phyloP scores from a whole-genome alignment of 2,329 filamentous ascomycete genomes.

The Aspergillus sp. region DNA sequence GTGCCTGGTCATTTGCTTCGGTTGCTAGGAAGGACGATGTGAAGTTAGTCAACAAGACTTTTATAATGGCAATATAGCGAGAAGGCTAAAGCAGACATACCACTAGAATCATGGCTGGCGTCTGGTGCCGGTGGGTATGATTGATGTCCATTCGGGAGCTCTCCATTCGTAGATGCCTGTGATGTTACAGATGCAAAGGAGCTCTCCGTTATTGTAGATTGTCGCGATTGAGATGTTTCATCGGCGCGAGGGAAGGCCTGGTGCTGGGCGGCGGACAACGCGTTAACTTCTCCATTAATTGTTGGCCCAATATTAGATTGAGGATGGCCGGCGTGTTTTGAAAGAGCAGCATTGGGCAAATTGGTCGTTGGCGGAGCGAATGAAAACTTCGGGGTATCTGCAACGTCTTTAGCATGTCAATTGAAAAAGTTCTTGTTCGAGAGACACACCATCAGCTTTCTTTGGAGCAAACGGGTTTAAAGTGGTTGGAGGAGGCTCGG shows the following conservation, averaged over 20 bases:
- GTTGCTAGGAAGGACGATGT: constrained; percentile 7
- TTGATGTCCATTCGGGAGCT: background rate
- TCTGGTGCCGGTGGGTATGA: background rate
- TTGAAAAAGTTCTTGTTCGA: background rate
- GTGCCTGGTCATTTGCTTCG: constrained; percentile 8
- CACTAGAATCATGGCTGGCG: background rate
- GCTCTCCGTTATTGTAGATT: background rate
- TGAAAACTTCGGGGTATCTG: constrained; percentile 7
- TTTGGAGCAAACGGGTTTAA: constrained; percentile 3
- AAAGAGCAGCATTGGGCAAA: background rate
- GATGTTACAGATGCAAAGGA: background rate
- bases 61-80: background rate
- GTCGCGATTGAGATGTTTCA: background rate
- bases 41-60: background rate
- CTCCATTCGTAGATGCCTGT: background rate
- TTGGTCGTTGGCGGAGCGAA: background rate
- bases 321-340: background rate
- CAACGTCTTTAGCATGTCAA: constrained; percentile 3
- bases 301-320: background rate
- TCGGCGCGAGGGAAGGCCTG: background rate
- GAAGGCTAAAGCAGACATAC: background rate
- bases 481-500: constrained; percentile 5
- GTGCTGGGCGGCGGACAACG: background rate
- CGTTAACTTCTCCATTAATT: background rate
- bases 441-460: constrained; percentile 13